Conservation (phyloP, 1,139 yeast species). For the Pneumocystis wakefieldiae region DNA sequence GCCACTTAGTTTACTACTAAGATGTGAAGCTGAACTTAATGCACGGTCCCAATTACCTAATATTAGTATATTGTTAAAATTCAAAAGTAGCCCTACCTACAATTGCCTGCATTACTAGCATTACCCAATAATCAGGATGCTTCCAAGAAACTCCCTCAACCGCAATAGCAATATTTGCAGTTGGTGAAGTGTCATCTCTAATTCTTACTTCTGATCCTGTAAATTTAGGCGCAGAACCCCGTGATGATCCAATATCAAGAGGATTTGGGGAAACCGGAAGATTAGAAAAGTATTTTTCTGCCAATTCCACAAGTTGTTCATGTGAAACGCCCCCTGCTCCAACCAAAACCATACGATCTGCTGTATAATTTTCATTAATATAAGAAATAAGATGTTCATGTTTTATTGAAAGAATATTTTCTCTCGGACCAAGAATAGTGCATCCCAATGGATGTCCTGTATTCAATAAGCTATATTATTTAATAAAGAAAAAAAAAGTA, state of each 20-base stretch:
- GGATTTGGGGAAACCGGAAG: constrained; percentile 52
- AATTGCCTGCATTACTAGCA: constrained; percentile 89
- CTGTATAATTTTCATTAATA: constrained; percentile 75
- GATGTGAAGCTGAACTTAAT: constrained; percentile 69
- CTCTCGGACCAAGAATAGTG: constrained; percentile 92
- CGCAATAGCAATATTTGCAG: constrained; percentile 82
- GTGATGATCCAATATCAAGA: constrained; percentile 57
- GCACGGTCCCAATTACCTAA: constrained; percentile 92
- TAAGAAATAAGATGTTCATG: constrained; percentile 63
- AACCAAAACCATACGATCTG: constrained; percentile 93
- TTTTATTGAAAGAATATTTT: constrained; percentile 66
- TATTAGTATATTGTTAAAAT: neutral
- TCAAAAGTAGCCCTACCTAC: constrained; percentile 24
- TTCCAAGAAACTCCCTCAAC: constrained; percentile 99
- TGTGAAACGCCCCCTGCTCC: constrained; percentile 93
- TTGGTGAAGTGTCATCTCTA: constrained; percentile 69
- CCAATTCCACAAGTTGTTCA: constrained; percentile 61
- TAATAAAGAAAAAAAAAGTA: neutral
- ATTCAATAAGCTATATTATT: neutral
- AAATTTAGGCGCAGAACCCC: constrained; percentile 59
- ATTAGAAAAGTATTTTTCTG: constrained; percentile 61
- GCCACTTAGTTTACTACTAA: constrained; percentile 75
- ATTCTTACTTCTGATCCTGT: constrained; percentile 75
- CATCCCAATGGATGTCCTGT: constrained; percentile 75
- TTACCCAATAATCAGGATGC: constrained; percentile 87